Base-by-base conservation (phyloP, 2,329 filamentous ascomycete genomes). In the Fusarium sp. region DNA sequence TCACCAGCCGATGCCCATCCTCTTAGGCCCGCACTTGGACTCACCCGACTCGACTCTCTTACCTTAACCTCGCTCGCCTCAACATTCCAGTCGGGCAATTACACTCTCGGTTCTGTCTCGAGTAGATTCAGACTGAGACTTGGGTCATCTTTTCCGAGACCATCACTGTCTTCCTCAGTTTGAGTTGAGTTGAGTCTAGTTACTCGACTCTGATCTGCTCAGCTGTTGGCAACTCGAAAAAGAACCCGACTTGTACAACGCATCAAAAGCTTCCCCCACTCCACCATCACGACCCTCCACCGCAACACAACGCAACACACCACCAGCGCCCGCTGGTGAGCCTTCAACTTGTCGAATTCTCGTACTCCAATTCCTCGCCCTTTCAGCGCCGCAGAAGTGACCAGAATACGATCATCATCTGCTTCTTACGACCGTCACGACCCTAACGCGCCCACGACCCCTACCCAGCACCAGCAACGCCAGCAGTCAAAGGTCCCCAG, bases 391-490 rank as follows among this genome's bases (percentile, higher is more conserved):
- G 82, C 81, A 80, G 82, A 81, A 77, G 81, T 84, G 83, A 81
- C 82, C 73, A 80, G 77, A 76, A 78, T 76, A 78, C 80, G 74
- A 58, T 74, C 79, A 68, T 73, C 77, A 50, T 75, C 76, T 46
- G 73, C 76, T 71, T 77, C 77, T 85, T 76, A 86, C 82, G 85
- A 87, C 84, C 82, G 81, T 84, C 80, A 87, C 86, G 84, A 87
- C 76, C 80, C 74, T 79, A 77, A 87, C 84, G 84, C 84, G 75
- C 78, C 80, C 74, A 80, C 80, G 76, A 76, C 79, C 65, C 69
- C 74, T 72, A 74, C 77, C 77, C 80, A 81, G 78, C 81, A 82
- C 80, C 80, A 81, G 79, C 82, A 83, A 82, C 82, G 80, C 77
- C 82, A 83, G 80, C 80, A 82, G 57, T 40, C 61, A 56, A 54